Base-by-base conservation (phyloP, 2,329 filamentous ascomycete genomes). In the Pseudogymnoascus sp. region DNA sequence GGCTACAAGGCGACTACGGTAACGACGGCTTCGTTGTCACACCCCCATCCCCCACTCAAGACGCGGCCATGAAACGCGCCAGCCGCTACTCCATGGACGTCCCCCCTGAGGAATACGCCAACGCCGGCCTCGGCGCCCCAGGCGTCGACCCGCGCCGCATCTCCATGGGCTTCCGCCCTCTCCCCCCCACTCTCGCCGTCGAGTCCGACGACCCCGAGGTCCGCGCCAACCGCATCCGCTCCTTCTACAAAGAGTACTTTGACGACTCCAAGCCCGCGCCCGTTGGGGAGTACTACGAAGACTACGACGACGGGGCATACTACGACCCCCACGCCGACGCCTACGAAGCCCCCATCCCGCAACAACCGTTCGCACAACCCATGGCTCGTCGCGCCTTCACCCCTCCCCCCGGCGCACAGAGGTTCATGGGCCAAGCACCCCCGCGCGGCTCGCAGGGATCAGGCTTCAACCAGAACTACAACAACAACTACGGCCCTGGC, bases 231-330 rank as follows among this genome's bases (percentile, higher is more conserved):
- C 88, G 95, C 64, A 99, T 99, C 69, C 86, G 95, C 74, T 99
- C 95, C 3, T 99, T 99, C 80, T 99, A 99, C 81, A 97, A 97
- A 79, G 95, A 99, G 74, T 99, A 99, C 78, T 99, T 99, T 70
- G 95, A 97, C 68, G 93, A 97, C 44, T 85, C 81, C 64, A 90
- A 86, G 73, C 72, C 72, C 44, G 70, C 68, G 14, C 71, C 71
- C 56, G 62, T 68, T n/a, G 73, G 72, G 14, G 73, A 81, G 62
- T 90, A 93, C 75, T 88, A 90, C 66, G 89, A 93, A 70, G 89
- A 93, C 70, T 90, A 91, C 71, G 86, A 89, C 64, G 78, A 84
- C 18, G 78, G 73, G 46, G 70, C 83, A 5, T 87, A 84, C 72
- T 89, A 86, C 64, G 87, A 90, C 69, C 84, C 88, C 7, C 82